These are phyloP conservation scores for Stromatinia cepivora DNA, from an alignment of 2,329 filamentous ascomycete genomes.

Conservation along the genomic window DNA sequence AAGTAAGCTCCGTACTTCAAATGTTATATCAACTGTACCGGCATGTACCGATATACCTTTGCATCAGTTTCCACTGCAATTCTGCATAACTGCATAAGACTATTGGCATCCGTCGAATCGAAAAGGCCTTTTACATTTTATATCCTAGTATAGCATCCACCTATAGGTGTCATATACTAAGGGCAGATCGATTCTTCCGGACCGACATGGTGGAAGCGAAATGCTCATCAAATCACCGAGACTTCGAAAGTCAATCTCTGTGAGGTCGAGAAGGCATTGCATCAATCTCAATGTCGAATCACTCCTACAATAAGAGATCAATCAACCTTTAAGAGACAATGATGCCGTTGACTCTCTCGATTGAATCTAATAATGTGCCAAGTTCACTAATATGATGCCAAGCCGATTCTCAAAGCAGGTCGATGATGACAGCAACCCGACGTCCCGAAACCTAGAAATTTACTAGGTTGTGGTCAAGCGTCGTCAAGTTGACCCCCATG, in stretches of 20 bases:
- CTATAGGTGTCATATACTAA: neutral
- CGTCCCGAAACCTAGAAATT: neutral
- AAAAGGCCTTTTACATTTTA: neutral
- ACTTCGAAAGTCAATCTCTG: neutral
- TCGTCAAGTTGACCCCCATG: neutral
- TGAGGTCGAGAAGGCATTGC: neutral
- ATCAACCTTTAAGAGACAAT: neutral
- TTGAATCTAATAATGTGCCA: neutral
- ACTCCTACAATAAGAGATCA: neutral
- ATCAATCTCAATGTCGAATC: neutral
- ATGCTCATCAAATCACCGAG: slow-evolving; percentile 9
- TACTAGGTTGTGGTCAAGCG: neutral
- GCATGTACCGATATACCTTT: neutral
- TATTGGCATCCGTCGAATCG: neutral
- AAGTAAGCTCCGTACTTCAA: neutral
- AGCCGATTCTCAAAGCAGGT: neutral
- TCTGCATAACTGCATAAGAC: neutral
- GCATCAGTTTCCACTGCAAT: neutral
- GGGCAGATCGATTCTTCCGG: neutral
- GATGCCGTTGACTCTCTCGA: neutral
- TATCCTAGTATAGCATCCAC: neutral
- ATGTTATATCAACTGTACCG: neutral
- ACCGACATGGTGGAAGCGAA: slow-evolving; percentile 14
- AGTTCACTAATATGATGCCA: neutral
- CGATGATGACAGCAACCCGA: neutral